phyloP scores from a whole-genome alignment of 2,329 filamentous ascomycete species.

The Pseudopyricularia cyperi region DNA sequence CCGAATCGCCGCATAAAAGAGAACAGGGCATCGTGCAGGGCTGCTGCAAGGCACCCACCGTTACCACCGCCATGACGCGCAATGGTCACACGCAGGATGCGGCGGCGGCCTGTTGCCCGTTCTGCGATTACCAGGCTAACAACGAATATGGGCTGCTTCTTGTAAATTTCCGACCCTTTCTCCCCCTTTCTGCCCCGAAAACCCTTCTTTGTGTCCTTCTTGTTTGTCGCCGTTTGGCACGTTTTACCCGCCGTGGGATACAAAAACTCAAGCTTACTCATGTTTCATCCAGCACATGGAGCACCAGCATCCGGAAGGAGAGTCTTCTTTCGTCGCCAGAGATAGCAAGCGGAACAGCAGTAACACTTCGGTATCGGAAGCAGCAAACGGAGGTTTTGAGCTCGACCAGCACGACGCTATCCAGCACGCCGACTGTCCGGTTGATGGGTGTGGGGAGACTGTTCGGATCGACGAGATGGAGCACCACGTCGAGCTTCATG shows the following conservation, averaged over 20 bases:
- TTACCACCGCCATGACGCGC: not conserved
- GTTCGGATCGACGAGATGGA: constrained; percentile 38
- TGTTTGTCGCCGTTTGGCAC: not conserved
- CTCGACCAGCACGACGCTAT: constrained; percentile 13
- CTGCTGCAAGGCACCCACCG: not conserved
- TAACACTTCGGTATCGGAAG: not conserved
- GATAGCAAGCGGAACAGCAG: not conserved
- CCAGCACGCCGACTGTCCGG: constrained; percentile 37
- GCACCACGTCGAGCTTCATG: constrained; percentile 46
- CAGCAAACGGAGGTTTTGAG: constrained; percentile 9
- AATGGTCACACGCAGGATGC: not conserved
- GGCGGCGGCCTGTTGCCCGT: constrained; percentile 18
- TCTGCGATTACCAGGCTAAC: constrained; percentile 21
- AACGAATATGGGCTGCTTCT: constrained; percentile 23
- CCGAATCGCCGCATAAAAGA: not conserved
- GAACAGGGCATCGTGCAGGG: not conserved
- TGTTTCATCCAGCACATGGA: constrained; percentile 16
- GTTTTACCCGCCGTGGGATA: not conserved
- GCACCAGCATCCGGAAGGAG: constrained; percentile 6
- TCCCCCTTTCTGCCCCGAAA: not conserved
- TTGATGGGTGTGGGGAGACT: constrained; percentile 46
- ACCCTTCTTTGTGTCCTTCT: not conserved
- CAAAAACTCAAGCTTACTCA: not conserved
- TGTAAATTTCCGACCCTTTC: constrained; percentile 11
- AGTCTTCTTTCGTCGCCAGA: constrained; percentile 4